Conservation (phyloP, 1,139 yeast genomes). For the Diutina scorzettiae region DNA sequence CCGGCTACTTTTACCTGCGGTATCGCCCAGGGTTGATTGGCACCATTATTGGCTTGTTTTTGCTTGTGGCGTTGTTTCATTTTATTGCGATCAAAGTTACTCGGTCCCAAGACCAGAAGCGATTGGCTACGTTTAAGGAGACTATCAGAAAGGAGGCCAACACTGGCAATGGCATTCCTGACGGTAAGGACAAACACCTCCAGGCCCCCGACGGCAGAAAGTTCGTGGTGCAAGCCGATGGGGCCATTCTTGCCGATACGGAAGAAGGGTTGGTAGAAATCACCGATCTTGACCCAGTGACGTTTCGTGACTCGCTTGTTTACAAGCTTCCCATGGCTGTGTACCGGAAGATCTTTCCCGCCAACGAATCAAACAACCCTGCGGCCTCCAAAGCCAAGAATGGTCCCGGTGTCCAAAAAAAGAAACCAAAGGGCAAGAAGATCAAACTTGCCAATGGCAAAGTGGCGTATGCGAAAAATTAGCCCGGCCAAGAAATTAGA, state of each 20-base stretch:
- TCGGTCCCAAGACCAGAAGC: constrained; percentile 46
- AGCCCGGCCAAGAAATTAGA: constrained; percentile 8
- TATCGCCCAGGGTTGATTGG: constrained; percentile 50
- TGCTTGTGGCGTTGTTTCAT: constrained; percentile 32
- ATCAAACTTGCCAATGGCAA: constrained; percentile 49
- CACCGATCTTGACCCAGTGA: constrained; percentile 29
- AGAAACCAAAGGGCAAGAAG: constrained; percentile 30
- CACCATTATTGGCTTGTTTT: constrained; percentile 35
- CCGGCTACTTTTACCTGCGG: constrained; percentile 38
- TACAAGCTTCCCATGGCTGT: constrained; percentile 31
- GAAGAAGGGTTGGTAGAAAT: constrained; percentile 23
- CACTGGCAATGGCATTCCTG: not conserved
- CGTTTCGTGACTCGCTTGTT: constrained; percentile 45
- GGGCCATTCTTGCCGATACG: constrained; percentile 22
- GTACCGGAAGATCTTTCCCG: no score
- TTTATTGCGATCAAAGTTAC: constrained; percentile 43
- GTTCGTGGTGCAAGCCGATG: not conserved
- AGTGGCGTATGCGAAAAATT: constrained; percentile 34
- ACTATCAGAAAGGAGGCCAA: constrained; percentile 44
- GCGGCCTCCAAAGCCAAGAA: constrained; percentile 8
- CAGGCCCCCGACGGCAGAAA: not conserved
- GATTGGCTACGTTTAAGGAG: constrained; percentile 39
- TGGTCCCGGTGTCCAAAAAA: constrained; percentile 17
- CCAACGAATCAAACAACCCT: no score
- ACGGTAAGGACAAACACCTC: not conserved